Conservation (phyloP, 495 filamentous ascomycete genomes). For the Schizothecium vesticola region DNA sequence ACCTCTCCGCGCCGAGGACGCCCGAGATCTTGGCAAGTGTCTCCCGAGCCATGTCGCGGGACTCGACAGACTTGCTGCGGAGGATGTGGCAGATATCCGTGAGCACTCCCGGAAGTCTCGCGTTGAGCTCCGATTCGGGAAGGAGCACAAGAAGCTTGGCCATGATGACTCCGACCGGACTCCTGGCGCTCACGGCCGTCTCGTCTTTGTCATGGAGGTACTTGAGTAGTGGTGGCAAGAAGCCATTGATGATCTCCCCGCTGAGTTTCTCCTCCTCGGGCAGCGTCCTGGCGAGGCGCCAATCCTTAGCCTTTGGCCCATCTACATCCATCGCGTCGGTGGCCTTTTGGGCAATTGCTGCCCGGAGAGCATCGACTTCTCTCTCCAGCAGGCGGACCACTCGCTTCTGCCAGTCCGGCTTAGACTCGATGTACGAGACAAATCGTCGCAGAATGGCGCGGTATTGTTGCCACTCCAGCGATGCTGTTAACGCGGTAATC, state of each 20-base stretch:
- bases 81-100: slow-evolving; percentile 91
- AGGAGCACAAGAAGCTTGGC: slow-evolving; percentile 81
- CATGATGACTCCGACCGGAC: slow-evolving; percentile 78
- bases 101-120: slow-evolving; percentile 72
- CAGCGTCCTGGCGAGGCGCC: slow-evolving; percentile 56
- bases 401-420: slow-evolving; percentile 79
- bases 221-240: slow-evolving; percentile 67
- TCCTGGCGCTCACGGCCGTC: slow-evolving; percentile 81
- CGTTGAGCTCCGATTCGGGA: slow-evolving; percentile 61
- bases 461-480: slow-evolving; percentile 88
- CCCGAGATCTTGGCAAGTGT: slow-evolving; percentile 77
- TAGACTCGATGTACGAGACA: slow-evolving; percentile 69
- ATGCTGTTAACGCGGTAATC: slow-evolving; percentile 65
- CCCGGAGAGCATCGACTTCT: slow-evolving; percentile 66
- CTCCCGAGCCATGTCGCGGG: slow-evolving; percentile 82
- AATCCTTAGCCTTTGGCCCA: slow-evolving; percentile 20
- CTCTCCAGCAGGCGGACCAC: slow-evolving; percentile 75
- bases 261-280: slow-evolving; percentile 66
- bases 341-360: slow-evolving; percentile 43
- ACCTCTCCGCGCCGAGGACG: slow-evolving; percentile 71
- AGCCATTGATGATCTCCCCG: slow-evolving; percentile 64
- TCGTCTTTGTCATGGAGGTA: slow-evolving; percentile 94
- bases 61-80: slow-evolving; percentile 80
- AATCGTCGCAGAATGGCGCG: slow-evolving; percentile 75
- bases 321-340: slow-evolving; percentile 39